A percentile compares a stretch with the other conserved stretches of the same genome.
Conservation (phyloP, 495 filamentous ascomycete genomes). For the Massariosphaeria phaeospora region DNA sequence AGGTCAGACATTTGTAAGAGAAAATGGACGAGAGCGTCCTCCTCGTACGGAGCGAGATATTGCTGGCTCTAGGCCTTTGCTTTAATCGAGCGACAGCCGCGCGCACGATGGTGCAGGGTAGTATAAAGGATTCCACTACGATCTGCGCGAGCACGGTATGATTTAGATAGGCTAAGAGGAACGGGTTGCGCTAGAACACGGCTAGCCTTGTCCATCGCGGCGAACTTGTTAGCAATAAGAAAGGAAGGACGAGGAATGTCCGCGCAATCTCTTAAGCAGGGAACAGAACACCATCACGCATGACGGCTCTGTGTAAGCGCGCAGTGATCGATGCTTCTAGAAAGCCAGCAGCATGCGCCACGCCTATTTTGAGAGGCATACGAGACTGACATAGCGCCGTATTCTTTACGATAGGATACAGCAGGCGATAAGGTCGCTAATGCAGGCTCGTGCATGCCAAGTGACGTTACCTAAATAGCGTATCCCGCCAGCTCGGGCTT, state of each 20-base stretch:
- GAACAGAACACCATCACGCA: too few species aligned
- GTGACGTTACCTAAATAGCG: neutral
- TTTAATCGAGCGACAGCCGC: slow-evolving; percentile 8
- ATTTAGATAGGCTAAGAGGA: neutral
- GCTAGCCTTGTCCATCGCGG: slow-evolving; percentile 9
- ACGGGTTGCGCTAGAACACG: neutral
- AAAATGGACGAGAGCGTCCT: slow-evolving; percentile 36
- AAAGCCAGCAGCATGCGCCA: neutral
- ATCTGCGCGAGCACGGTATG: slow-evolving; percentile 1
- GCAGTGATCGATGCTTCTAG: neutral
- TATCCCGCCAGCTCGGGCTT: neutral
- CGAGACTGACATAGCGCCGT: neutral
- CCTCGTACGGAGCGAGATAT: slow-evolving; percentile 26
- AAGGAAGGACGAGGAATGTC: too few species aligned
- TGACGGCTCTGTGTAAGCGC: too few species aligned
- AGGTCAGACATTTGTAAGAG: slow-evolving; percentile 35
- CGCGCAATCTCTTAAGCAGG: too few species aligned
- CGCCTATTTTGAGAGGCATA: neutral
- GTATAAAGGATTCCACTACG: neutral
- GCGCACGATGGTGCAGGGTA: slow-evolving; percentile 9
- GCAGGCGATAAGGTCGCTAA: neutral
- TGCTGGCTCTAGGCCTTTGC: slow-evolving; percentile 10
- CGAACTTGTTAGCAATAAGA: too few species aligned
- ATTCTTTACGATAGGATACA: neutral
- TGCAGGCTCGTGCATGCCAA: neutral